Conservation (phyloP, 768 basidiomycete species). For the Ramaria sp. region DNA sequence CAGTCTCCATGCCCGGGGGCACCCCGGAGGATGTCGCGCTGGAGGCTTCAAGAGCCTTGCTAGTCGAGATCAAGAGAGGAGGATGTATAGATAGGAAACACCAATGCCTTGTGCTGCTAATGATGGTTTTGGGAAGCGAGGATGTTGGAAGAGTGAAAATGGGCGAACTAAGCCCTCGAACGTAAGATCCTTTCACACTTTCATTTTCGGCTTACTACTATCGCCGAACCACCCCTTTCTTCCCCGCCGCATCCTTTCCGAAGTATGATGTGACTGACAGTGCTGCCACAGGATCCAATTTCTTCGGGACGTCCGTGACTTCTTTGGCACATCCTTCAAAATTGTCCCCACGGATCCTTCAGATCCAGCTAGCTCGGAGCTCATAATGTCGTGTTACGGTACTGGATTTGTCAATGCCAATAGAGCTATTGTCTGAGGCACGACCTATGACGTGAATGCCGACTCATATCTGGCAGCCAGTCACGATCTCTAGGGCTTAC, state of each 20-base stretch:
- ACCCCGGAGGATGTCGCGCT: slow-evolving; percentile 91
- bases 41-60: slow-evolving; percentile 64
- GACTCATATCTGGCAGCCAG: too few relatives aligned
- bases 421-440: slow-evolving; percentile 50
- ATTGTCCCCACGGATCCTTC: slow-evolving; percentile 52
- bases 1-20: slow-evolving; percentile 68
- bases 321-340: slow-evolving; percentile 93
- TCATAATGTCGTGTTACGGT: slow-evolving; percentile 85
- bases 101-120: slow-evolving; percentile 72
- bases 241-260: background rate
- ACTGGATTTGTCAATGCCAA: slow-evolving; percentile 87
- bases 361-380: slow-evolving; percentile 39
- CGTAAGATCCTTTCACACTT: slow-evolving; percentile 38
- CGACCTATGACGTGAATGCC: too few relatives aligned
- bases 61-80: slow-evolving; percentile 69
- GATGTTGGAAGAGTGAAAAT: slow-evolving; percentile 88
- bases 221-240: too few relatives aligned
- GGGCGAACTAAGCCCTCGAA: slow-evolving; percentile 71
- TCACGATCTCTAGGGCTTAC: too few relatives aligned
- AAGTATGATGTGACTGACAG: background rate
- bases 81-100: slow-evolving; percentile 90
- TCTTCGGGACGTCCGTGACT: slow-evolving; percentile 66
- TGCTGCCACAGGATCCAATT: slow-evolving; percentile 67
- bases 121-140: slow-evolving; percentile 96
- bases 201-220: too few relatives aligned